phyloP scores from a whole-genome alignment of 345 rosid genomes.

The Gossypium turneri region DNA sequence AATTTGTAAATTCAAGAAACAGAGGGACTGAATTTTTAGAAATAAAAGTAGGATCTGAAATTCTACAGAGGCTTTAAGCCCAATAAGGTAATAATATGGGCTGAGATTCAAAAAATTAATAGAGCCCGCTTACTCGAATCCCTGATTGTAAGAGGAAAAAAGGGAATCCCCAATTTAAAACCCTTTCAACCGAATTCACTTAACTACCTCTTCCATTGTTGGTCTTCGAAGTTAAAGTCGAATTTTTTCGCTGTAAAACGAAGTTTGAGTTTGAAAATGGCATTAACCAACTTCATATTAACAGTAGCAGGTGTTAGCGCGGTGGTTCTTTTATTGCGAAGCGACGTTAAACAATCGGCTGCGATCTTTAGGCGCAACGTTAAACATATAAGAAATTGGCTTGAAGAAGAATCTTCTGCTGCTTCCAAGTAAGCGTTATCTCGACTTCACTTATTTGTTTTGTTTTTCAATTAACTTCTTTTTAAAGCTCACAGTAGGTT shows the following conservation, averaged over 20 bases:
- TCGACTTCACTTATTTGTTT: not conserved
- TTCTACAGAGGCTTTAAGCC: not conserved
- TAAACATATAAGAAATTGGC: constrained; percentile 89
- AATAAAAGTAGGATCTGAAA: not conserved
- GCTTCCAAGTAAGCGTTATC: constrained; percentile 55
- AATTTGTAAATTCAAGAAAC: too few relatives aligned
- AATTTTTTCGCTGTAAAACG: not conserved
- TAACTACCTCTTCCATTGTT: not conserved
- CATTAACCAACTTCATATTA: constrained; percentile 70
- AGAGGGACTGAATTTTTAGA: too few relatives aligned
- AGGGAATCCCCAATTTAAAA: not conserved
- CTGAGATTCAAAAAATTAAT: not conserved
- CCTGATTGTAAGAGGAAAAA: not conserved
- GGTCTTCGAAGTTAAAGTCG: not conserved
- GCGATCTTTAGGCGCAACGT: constrained; percentile 75
- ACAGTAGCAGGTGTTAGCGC: constrained; percentile 98
- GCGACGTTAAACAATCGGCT: constrained; percentile 90
- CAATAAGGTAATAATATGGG: not conserved
- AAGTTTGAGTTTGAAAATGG: constrained; percentile 40
- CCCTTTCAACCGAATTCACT: not conserved
- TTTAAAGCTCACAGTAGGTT: not conserved
- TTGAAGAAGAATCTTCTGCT: constrained; percentile 81
- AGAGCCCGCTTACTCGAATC: not conserved
- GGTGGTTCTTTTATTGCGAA: constrained; percentile 67
- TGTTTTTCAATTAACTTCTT: not conserved